These are phyloP conservation scores for Monilinia fructicola DNA, from an alignment of 2,329 filamentous ascomycete genomes.

Conservation along the genomic window DNA sequence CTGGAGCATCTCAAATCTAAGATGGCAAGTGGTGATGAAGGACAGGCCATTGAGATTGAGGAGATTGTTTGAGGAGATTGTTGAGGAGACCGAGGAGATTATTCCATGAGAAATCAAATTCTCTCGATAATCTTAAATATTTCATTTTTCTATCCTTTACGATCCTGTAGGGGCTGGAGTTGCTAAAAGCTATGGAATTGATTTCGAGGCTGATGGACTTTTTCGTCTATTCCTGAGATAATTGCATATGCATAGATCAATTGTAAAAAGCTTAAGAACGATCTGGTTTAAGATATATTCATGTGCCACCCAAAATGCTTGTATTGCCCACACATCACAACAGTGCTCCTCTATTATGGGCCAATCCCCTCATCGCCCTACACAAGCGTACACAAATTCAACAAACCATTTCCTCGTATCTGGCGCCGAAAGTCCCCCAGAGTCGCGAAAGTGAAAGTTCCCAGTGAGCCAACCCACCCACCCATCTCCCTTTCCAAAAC, in stretches of 20 bases:
- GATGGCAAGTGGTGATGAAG: constrained; percentile 50
- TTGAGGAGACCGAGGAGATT: constrained; percentile 83
- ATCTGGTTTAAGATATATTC: background rate
- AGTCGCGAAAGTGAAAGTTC: background rate
- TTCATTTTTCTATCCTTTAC: constrained; percentile 21
- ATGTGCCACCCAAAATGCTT: background rate
- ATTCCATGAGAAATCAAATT: constrained; percentile 26
- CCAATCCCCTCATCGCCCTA: background rate
- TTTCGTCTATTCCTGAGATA: constrained; percentile 11
- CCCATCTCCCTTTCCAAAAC: background rate
- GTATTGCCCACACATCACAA: background rate
- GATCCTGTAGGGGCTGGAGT: constrained; percentile 23
- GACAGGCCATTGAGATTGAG: constrained; percentile 79
- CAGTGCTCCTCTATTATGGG: background rate
- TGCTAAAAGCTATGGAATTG: constrained; percentile 24
- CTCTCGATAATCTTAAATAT: background rate
- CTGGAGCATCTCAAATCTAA: constrained; percentile 61
- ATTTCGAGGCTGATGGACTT: constrained; percentile 21
- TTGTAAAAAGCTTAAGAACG: constrained; percentile 17
- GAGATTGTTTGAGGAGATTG: constrained; percentile 80
- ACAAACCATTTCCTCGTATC: background rate
- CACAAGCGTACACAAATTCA: background rate
- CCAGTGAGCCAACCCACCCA: background rate
- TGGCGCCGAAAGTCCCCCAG: no score
- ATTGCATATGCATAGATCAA: constrained; percentile 25